These are phyloP conservation scores for Chaetomium sp. DNA, from an alignment of 2,329 filamentous ascomycete genomes.

Conservation along the genomic window DNA sequence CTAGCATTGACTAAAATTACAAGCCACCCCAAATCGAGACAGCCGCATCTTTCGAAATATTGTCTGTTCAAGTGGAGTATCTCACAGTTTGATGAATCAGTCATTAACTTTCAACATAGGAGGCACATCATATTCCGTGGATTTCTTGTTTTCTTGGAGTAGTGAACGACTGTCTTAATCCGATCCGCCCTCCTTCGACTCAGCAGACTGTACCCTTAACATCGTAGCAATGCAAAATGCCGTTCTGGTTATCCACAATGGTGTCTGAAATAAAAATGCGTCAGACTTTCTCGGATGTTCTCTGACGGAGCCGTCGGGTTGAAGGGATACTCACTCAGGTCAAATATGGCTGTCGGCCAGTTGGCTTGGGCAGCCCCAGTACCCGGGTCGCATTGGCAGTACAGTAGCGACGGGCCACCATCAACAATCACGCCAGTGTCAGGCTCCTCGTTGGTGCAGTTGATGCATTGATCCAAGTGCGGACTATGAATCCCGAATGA, in stretches of 20 bases:
- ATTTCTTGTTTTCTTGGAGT: not conserved
- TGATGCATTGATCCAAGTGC: slow-evolving; percentile 20
- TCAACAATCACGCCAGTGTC: slow-evolving; percentile 14
- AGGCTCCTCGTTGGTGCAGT: slow-evolving; percentile 19
- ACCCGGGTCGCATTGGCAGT: slow-evolving; percentile 23
- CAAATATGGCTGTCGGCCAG: slow-evolving; percentile 22
- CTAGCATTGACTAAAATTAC: no score
- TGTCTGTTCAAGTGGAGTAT: no score
- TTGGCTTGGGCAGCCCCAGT: slow-evolving; percentile 16
- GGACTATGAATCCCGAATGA: slow-evolving; percentile 7
- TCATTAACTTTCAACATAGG: no score
- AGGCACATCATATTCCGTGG: no score
- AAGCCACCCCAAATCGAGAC: no score
- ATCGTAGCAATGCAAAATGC: slow-evolving; percentile 17
- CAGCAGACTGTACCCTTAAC: slow-evolving; percentile 15
- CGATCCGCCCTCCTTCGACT: not conserved
- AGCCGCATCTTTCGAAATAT: no score
- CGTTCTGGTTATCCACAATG: slow-evolving; percentile 23
- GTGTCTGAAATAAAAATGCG: slow-evolving; percentile 12
- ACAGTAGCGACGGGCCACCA: slow-evolving; percentile 13
- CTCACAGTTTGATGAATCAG: no score
- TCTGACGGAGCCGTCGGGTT: not conserved
- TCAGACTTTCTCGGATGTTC: not conserved
- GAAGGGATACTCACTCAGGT: slow-evolving; percentile 16
- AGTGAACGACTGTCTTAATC: not conserved